Conservation (phyloP, 805 yeast genomes). For the Lipomyces starkeyi region DNA sequence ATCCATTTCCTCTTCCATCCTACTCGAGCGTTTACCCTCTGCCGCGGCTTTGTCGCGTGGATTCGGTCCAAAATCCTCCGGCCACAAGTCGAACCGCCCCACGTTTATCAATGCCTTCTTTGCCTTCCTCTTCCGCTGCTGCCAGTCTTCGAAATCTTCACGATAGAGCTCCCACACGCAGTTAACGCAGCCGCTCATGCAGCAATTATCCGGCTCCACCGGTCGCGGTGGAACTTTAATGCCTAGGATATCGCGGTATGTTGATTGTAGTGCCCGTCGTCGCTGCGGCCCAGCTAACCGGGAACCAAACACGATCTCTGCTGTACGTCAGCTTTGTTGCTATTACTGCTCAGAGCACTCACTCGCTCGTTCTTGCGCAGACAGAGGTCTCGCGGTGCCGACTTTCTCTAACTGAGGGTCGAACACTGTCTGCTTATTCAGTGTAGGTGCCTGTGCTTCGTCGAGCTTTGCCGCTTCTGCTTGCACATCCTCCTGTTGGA, state of each 20-base stretch:
- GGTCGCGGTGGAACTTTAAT: constrained; percentile 83
- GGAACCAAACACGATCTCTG: constrained; percentile 37
- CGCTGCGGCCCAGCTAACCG: constrained; percentile 34
- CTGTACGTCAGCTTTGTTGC: background rate
- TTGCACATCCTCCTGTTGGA: background rate
- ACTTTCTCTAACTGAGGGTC: constrained; percentile 18
- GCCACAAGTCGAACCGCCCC: constrained; percentile 59
- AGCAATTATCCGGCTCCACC: constrained; percentile 90
- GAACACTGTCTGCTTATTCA: background rate
- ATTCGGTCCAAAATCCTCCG: constrained; percentile 64
- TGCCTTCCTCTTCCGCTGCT: constrained; percentile 62
- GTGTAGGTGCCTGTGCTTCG: background rate
- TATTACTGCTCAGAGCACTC: constrained; percentile 2
- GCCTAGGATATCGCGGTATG: constrained; percentile 52
- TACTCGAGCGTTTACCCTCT: constrained; percentile 23
- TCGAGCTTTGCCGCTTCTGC: background rate
- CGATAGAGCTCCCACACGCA: constrained; percentile 95
- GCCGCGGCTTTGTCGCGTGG: constrained; percentile 42
- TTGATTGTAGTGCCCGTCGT: constrained; percentile 21
- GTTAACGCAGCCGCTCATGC: constrained; percentile 96
- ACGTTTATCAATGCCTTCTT: constrained; percentile 54
- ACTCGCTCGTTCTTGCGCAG: constrained; percentile 36
- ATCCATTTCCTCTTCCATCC: constrained; percentile 25
- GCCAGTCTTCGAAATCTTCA: constrained; percentile 89
- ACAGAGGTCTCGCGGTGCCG: constrained; percentile 20